Evolutionary conservation across 352 stramenopile species (phyloP).

Genomic region (Pythium insidiosum): DNA sequence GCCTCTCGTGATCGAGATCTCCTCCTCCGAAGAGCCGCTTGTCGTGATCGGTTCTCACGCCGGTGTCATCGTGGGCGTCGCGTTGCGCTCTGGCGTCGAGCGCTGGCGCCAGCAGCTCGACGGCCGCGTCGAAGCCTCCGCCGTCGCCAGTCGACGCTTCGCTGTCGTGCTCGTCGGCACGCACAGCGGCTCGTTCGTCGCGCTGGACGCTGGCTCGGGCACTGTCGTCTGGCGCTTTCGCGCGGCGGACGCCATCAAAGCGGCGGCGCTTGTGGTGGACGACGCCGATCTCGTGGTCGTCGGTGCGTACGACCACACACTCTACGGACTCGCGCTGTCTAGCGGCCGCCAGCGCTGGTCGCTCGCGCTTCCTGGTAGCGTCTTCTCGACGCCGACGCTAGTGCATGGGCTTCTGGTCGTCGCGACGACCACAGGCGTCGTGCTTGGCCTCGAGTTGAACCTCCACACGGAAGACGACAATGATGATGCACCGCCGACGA

Average conservation of each 20-base stretch:
- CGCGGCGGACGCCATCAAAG: constrained; percentile 32
- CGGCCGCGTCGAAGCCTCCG: constrained; percentile 47
- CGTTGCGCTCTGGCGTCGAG: too few relatives aligned
- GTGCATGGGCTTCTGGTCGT: constrained; percentile 19
- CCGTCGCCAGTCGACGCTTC: constrained; percentile 22
- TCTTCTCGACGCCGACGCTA: constrained; percentile 39
- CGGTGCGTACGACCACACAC: constrained; percentile 38
- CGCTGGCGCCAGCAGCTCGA: constrained; percentile 34
- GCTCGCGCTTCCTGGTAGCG: constrained; percentile 25
- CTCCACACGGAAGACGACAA: too few relatives aligned
- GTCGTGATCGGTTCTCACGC: constrained; percentile 48
- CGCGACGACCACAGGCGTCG: constrained; percentile 30
- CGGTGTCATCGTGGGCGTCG: constrained; percentile 27
- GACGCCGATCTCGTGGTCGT: constrained; percentile 25
- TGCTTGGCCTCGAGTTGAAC: constrained; percentile 3
- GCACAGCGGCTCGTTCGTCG: constrained; percentile 40
- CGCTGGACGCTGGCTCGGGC: constrained; percentile 26
- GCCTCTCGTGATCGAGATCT: constrained; percentile 32
- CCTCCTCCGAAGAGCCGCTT: constrained; percentile 1
- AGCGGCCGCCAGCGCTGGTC: constrained; percentile 19
- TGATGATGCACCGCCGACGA: too few relatives aligned
- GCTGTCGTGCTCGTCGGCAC: constrained; percentile 38
- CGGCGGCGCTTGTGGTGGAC: constrained; percentile 35
- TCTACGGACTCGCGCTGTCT: constrained; percentile 25
- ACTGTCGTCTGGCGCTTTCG: constrained; percentile 23